phyloP scores from a whole-genome alignment of 805 yeast genomes.

The Barnettozyma populi region DNA sequence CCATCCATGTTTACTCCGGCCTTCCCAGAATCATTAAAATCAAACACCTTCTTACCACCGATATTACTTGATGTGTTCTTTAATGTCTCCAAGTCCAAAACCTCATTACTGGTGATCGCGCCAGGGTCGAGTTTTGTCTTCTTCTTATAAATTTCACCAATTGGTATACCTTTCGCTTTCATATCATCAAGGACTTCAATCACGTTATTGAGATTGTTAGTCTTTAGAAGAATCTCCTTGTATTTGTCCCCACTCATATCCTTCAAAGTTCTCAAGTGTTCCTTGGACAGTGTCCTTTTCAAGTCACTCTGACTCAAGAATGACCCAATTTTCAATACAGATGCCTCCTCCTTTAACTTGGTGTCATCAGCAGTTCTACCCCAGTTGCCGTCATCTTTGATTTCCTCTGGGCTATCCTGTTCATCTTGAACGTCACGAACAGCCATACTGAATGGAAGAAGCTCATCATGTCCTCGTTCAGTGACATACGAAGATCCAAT shows the following conservation, averaged over 20 bases:
- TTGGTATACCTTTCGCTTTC: slow-evolving; percentile 35
- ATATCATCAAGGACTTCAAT: slow-evolving; percentile 34
- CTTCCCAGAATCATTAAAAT: neutral
- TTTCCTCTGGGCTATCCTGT: slow-evolving; percentile 26
- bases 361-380: slow-evolving; percentile 14
- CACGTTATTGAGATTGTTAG: slow-evolving; percentile 33
- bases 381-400: slow-evolving; percentile 20
- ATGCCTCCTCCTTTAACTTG: slow-evolving; percentile 24
- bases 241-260: slow-evolving; percentile 32
- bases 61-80: slow-evolving; percentile 15
- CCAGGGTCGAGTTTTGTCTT: neutral
- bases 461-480: slow-evolving; percentile 28
- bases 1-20: neutral
- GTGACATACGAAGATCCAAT: slow-evolving; percentile 23
- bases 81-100: slow-evolving; percentile 18
- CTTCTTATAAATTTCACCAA: slow-evolving; percentile 30
- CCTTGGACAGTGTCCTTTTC: slow-evolving; percentile 19
- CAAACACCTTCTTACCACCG: slow-evolving; percentile 1
- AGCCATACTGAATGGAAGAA: slow-evolving; percentile 33
- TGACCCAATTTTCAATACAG: slow-evolving; percentile 17
- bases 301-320: slow-evolving; percentile 12
- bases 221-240: slow-evolving; percentile 31
- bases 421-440: slow-evolving; percentile 24
- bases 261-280: slow-evolving; percentile 23
- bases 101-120: neutral